Conservation (phyloP, 2,329 filamentous ascomycete species). For the Dendrostoma leiphaemia region DNA sequence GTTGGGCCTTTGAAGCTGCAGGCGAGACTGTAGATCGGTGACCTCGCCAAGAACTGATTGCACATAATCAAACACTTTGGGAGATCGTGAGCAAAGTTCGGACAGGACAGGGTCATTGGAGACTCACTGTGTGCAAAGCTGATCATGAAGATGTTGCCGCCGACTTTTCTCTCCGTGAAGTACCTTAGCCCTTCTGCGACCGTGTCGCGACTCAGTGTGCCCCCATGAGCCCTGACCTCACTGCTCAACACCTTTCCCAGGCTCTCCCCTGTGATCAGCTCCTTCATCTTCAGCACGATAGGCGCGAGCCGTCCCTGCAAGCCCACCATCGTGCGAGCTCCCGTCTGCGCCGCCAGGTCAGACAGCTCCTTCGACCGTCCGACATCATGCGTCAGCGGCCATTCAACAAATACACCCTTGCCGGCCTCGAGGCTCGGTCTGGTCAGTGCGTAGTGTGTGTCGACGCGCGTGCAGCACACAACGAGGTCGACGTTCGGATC, state of each 20-base stretch:
- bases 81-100: conserved; percentile 17
- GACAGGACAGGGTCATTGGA: not conserved
- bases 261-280: conserved; percentile 40
- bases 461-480: conserved; percentile 52
- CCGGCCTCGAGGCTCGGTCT: conserved; percentile 48
- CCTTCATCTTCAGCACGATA: conserved; percentile 39
- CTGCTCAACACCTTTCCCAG: conserved; percentile 54
- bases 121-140: conserved; percentile 40
- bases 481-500: conserved; percentile 54
- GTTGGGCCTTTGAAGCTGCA: conserved; percentile 44
- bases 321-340: conserved; percentile 41
- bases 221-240: conserved; percentile 39
- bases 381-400: conserved; percentile 51
- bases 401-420: conserved; percentile 55
- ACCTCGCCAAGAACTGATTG: conserved; percentile 46
- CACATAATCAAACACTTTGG: conserved; percentile 42
- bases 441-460: conserved; percentile 46
- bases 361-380: conserved; percentile 40
- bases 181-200: conserved; percentile 41
- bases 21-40: conserved; percentile 32
- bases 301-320: conserved; percentile 50
- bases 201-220: conserved; percentile 31
- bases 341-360: conserved; percentile 26
- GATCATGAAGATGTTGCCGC: conserved; percentile 43
- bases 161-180: conserved; percentile 45